Evolutionary conservation across 2,329 filamentous ascomycete genomes (phyloP), one percentile per base, ranked within the genome.

Genomic region (Cadophora sp.): DNA sequence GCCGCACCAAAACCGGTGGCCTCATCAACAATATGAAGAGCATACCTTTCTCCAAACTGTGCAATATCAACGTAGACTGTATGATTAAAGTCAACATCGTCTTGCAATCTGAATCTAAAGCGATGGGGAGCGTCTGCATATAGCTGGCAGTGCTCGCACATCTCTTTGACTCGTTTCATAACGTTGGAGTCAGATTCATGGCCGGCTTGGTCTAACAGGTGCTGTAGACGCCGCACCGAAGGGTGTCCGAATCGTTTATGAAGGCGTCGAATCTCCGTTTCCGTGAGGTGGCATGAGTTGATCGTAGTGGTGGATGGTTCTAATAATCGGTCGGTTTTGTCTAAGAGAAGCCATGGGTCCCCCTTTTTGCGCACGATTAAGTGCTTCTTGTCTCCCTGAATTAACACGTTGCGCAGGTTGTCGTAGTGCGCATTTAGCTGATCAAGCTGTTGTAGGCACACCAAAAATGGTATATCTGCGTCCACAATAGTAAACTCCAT

Each of bases 221-320:
- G 45, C 45, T 22, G 7, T 22, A 48, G 18, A 20, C 45, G 45
- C 18, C 20, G 16, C 7, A 48, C 45, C 14, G 45, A 48, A 22
- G 45, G 45, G 45, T 48, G 45, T 48, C 45, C 45, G 20, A 48
- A 48, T n/a, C 45, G 45, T 48, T 16, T 48, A 22, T 48, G n/a
- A 6, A 48, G n/a, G 6, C 45, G 45, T 6, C 45, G 45, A 8
- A 48, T 18, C 45, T 48, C 45, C n/a, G n/a, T 22, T 48, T 48
- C 45, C 20, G 45, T 48, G n/a, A 48, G 45, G 18, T n/a, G 18
- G 20, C n/a, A 48, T 18, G n/a, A 6, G 45, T 20, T 48, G 45
- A 41, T 41, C 14, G n/a, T 7, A 11, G 5, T 48, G 8, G 18
- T n/a, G n/a, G 45, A 48, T n/a, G 7, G 5, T 11, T 18, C 18